These are phyloP conservation scores for Pythium guiyangense DNA, from an alignment of 352 stramenopile species.

Conservation along the genomic window DNA sequence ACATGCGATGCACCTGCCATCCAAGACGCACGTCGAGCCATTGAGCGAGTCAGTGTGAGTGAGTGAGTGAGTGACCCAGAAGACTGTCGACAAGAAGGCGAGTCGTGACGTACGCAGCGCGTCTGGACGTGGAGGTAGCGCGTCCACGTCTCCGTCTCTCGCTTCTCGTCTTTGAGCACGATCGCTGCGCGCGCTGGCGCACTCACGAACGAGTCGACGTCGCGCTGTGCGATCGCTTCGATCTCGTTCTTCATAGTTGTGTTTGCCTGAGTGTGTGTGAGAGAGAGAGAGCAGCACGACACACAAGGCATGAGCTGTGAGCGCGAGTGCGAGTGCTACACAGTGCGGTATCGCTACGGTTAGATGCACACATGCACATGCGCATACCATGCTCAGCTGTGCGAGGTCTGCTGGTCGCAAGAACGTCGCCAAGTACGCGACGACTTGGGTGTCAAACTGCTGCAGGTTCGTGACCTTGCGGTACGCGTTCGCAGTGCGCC, in stretches of 20 bases:
- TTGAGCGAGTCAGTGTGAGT: not conserved
- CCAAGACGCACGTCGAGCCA: no score
- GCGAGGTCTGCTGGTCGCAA: slow-evolving; percentile 34
- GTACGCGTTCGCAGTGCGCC: slow-evolving; percentile 4
- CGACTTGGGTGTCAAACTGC: slow-evolving; percentile 45
- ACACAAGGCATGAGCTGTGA: slow-evolving; percentile 48
- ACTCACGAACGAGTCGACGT: slow-evolving; percentile 31
- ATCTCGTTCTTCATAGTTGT: slow-evolving; percentile 34
- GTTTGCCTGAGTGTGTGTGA: no score
- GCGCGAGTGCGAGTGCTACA: not conserved
- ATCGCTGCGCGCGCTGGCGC: slow-evolving; percentile 21
- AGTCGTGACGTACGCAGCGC: slow-evolving; percentile 41
- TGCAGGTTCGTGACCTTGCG: slow-evolving; percentile 39
- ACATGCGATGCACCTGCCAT: slow-evolving; percentile 58
- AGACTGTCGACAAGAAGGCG: no score
- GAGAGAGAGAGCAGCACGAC: no score
- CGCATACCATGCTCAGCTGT: slow-evolving; percentile 57
- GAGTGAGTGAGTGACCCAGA: not conserved
- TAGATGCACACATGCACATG: slow-evolving; percentile 14
- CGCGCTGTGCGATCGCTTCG: slow-evolving; percentile 46
- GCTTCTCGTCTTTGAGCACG: slow-evolving; percentile 48
- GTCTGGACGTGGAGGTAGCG: slow-evolving; percentile 69
- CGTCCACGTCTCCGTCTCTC: slow-evolving; percentile 45
- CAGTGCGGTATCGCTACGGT: no score
- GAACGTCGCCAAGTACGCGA: slow-evolving; percentile 41